phyloP scores from a whole-genome alignment of 1,139 yeast species.

The Saccharomyces hybrid region DNA sequence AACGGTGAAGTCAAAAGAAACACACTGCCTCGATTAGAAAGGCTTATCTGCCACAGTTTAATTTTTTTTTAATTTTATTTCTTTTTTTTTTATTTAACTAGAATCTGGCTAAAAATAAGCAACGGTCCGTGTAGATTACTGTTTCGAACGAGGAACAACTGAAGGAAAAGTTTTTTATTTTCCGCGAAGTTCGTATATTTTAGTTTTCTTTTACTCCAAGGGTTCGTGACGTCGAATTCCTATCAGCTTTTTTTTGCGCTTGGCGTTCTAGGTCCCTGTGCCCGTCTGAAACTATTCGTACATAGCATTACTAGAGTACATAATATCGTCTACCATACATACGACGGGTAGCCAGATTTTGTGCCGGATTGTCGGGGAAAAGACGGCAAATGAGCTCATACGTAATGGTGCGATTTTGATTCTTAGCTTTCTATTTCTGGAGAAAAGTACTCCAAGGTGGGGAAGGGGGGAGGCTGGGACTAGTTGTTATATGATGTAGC shows the following conservation, averaged over 20 bases:
- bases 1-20: neutral
- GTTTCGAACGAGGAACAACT: neutral
- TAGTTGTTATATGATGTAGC: neutral
- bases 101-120: neutral
- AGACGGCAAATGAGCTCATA: neutral
- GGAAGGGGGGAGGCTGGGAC: neutral
- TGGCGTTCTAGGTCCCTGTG: neutral
- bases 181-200: neutral
- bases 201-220: neutral
- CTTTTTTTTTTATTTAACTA: neutral
- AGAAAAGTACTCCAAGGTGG: neutral
- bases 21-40: neutral
- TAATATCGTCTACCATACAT: neutral
- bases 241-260: neutral
- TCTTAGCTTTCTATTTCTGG: neutral
- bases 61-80: too few relatives aligned
- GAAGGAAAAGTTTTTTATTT: neutral
- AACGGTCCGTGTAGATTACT: neutral
- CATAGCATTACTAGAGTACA: neutral
- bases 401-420: neutral
- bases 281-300: neutral
- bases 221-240: neutral
- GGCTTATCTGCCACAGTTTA: neutral
- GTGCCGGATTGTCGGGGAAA: neutral
- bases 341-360: neutral